Base-by-base conservation (phyloP, 352 stramenopile genomes). In the Pythium chondricola region DNA sequence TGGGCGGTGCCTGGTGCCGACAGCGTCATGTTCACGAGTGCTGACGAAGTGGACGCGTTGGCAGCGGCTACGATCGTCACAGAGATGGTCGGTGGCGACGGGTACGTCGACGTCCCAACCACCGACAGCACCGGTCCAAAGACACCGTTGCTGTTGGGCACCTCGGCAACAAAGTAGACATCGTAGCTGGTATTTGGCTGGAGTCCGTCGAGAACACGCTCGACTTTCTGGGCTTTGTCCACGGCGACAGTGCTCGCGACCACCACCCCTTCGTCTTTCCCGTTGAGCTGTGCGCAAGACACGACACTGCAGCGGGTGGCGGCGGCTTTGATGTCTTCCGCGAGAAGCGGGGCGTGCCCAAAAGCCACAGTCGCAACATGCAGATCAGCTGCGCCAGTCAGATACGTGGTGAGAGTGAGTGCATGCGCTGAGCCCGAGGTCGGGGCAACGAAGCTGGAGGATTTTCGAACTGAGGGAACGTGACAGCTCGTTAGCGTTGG, bases 151-250 rank as follows among this genome's bases (percentile, higher is more conserved):
- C 81, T 93, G 27, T 69, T 68, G 10, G 69, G 67, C 17, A 88
- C 81, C 37, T 93, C 78, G 11, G 72, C 69, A 8, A 93, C 79
- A 57, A 93, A 84, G 63, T 83, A 89, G 52, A 90, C 78, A 31
- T 90, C 79, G 59, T 89, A 93, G 63, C 65, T 88, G 20, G 63
- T 77, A 42, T 90, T 89, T 0, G 74, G 20, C 9, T 40, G 18
- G 11, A 93, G 52, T 0, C 69, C 61, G 6, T 61, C 21, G 1
- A 90, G 60, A 2, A 56, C 26, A 18, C 58, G 68, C 46, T 79
- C 74, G 2, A 88, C 42, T 21, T 85, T 84, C 36, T 85, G 67
- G 5, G 78, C 72, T 21, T 50, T 61, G 0, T 61, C 11, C 6
- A 85, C 65, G 0, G 61, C 55, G 17, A 89, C 51, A 0, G 77